A percentile compares a stretch with the other conserved stretches of the same genome.
Evolutionary conservation across 441 rosid genomes (phyloP).

Genomic region (Codiaeum variegatum): DNA sequence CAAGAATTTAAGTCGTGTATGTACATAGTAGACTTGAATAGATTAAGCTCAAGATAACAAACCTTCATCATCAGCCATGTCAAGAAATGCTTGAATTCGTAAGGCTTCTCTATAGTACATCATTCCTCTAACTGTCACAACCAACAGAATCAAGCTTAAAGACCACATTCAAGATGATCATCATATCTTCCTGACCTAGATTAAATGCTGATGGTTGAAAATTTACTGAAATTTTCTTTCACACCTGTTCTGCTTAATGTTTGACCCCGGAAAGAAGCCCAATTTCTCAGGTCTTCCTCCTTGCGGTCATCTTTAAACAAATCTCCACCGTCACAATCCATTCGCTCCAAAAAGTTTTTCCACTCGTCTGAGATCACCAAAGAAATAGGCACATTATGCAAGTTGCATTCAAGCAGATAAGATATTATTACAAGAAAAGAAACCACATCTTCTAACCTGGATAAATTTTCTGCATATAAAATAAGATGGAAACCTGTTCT

Average conservation of each 20-base stretch:
- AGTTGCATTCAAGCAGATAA: slow-evolving; percentile 22
- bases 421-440: slow-evolving; percentile 7
- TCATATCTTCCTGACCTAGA: slow-evolving; percentile 8
- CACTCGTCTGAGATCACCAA: slow-evolving; percentile 64
- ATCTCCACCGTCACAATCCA: slow-evolving; percentile 58
- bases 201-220: slow-evolving; percentile 4
- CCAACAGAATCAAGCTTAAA: slow-evolving; percentile 15
- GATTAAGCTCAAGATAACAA: slow-evolving; percentile 22
- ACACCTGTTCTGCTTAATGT: slow-evolving; percentile 98
- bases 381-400: slow-evolving; percentile 13
- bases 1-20: slow-evolving; percentile 9
- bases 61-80: slow-evolving; percentile 84
- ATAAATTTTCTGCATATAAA: slow-evolving; percentile 79
- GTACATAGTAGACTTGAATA: slow-evolving; percentile 14
- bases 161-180: slow-evolving; percentile 8
- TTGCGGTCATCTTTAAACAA: slow-evolving; percentile 41
- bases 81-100: slow-evolving; percentile 85
- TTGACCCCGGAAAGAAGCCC: slow-evolving; percentile 97
- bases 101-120: slow-evolving; percentile 95
- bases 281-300: slow-evolving; percentile 73
- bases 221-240: slow-evolving; percentile 21
- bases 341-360: slow-evolving; percentile 91
- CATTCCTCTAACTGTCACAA: slow-evolving; percentile 85
- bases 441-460: slow-evolving; percentile 49
- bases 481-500: slow-evolving; percentile 75